A percentile compares a stretch with the other conserved stretches of the same genome.
phyloP scores from a whole-genome alignment of 2,329 filamentous ascomycete species.

The Penicillium nordicum region DNA sequence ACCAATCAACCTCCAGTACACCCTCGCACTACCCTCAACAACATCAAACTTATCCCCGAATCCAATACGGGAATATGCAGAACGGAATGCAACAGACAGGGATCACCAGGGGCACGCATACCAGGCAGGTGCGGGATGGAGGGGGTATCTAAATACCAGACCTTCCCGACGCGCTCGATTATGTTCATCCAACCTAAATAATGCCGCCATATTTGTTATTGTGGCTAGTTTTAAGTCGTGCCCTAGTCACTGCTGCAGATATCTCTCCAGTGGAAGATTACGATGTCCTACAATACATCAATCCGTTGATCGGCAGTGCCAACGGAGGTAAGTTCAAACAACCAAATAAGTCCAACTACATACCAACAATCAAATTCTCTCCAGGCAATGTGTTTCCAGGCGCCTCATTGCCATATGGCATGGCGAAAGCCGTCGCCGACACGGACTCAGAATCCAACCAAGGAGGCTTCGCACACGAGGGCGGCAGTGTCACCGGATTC shows the following conservation, averaged over 20 bases:
- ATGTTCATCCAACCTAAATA: neutral
- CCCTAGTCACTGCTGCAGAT: constrained; percentile 12
- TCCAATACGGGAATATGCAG: neutral
- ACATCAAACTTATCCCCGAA: neutral
- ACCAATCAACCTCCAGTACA: neutral
- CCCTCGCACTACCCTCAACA: neutral
- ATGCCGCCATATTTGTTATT: constrained; percentile 13
- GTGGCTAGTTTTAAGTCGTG: constrained; percentile 10
- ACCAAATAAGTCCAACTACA: neutral
- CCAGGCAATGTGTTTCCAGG: constrained; percentile 57
- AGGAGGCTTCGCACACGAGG: constrained; percentile 55
- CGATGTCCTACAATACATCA: constrained; percentile 45
- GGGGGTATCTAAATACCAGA: neutral
- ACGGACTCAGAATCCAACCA: constrained; percentile 51
- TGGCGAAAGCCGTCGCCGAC: constrained; percentile 57
- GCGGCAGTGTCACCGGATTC: constrained; percentile 52
- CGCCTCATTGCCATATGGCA: constrained; percentile 53
- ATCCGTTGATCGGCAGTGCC: constrained; percentile 54
- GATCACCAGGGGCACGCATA: constrained; percentile 1
- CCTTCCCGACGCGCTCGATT: neutral
- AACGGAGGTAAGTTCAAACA: constrained; percentile 42
- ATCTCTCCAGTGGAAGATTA: constrained; percentile 25
- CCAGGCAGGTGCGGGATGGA: neutral
- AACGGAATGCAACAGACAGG: neutral
- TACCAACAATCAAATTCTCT: neutral